Conservation (phyloP, 2,329 filamentous ascomycete species). For the Exophiala phaeomuriformis region DNA sequence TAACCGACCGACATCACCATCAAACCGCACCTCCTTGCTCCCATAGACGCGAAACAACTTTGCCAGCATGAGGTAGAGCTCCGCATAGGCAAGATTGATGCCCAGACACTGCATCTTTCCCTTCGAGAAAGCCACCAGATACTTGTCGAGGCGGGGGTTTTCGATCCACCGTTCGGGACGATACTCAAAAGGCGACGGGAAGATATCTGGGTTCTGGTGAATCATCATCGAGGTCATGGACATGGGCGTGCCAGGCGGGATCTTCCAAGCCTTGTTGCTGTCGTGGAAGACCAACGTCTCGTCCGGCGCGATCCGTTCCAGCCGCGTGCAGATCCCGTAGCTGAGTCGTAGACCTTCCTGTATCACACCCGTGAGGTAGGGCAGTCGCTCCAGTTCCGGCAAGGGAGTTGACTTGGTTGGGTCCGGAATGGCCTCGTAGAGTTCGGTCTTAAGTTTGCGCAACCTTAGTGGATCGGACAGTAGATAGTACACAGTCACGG, state of each 20-base stretch:
- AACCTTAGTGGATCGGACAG: slow-evolving; percentile 5
- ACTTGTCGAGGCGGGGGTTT: slow-evolving; percentile 28
- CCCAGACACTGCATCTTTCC: slow-evolving; percentile 43
- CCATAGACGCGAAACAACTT: slow-evolving; percentile 38
- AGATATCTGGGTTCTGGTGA: slow-evolving; percentile 34
- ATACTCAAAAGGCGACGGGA: slow-evolving; percentile 33
- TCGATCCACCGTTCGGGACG: slow-evolving; percentile 35
- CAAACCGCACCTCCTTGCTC: slow-evolving; percentile 31
- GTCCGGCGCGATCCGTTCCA: slow-evolving; percentile 27
- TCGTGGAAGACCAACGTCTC: slow-evolving; percentile 11
- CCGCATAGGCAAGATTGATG: slow-evolving; percentile 36
- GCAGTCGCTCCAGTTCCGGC: slow-evolving; percentile 28
- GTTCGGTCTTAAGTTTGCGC: slow-evolving; percentile 7
- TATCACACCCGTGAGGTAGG: slow-evolving; percentile 32
- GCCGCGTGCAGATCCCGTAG: slow-evolving; percentile 30
- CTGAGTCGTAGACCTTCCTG: slow-evolving; percentile 32
- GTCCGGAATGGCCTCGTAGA: slow-evolving; percentile 5
- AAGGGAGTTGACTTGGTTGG: slow-evolving; percentile 9
- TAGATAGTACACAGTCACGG: slow-evolving; percentile 11
- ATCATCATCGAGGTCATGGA: slow-evolving; percentile 34
- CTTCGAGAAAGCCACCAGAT: slow-evolving; percentile 35
- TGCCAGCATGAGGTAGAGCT: slow-evolving; percentile 35
- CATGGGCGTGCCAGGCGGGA: slow-evolving; percentile 13
- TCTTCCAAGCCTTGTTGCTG: not conserved
- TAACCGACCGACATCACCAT: slow-evolving; percentile 25